Conservation (phyloP, 305 asterid species). For the Fraxinus floribunda region DNA sequence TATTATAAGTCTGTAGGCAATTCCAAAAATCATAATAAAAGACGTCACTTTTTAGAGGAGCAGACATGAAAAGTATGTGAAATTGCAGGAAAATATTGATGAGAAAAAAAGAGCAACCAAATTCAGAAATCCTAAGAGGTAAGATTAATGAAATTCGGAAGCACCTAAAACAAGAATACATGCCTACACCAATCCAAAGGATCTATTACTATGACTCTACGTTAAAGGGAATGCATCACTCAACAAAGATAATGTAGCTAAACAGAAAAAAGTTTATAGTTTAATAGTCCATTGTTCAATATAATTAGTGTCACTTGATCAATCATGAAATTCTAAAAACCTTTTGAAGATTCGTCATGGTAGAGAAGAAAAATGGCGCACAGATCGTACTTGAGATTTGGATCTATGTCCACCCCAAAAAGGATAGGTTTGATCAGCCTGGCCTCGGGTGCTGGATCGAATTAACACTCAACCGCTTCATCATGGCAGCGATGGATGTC, state of each 20-base stretch:
- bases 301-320: not conserved
- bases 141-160: not conserved
- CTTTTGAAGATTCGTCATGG: no score
- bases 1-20: no score
- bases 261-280: not conserved
- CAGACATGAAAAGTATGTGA: not conserved
- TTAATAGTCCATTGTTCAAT: not conserved
- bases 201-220: not conserved
- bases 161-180: not conserved
- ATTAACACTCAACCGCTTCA: no score
- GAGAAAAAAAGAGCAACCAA: not conserved
- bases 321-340: no score
- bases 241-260: not conserved
- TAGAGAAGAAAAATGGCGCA: no score
- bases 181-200: not conserved
- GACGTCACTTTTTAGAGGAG: not conserved
- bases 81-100: not conserved
- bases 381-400: no score
- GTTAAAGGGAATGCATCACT: not conserved
- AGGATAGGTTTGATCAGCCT: no score
- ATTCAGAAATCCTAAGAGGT: not conserved
- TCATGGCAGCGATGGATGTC: no score
- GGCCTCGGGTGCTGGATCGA: no score
- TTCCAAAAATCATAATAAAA: not conserved
- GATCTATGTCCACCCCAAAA: no score